Evolutionary conservation across 352 stramenopile species (phyloP).

Genomic region (Phytophthora litchii): DNA sequence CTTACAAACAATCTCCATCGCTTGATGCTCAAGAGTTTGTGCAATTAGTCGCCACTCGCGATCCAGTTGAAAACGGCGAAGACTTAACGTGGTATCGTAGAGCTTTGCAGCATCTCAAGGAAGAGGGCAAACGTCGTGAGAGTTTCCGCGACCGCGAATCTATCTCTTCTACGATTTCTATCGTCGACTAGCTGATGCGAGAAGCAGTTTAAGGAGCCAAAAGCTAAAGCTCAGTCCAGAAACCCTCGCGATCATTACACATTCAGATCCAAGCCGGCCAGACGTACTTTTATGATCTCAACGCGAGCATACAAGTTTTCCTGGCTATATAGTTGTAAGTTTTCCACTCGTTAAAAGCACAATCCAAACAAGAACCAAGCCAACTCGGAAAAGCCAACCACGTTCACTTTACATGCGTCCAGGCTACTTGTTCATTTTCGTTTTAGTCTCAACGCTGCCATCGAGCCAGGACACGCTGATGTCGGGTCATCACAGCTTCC

Average conservation of each 20-base stretch:
- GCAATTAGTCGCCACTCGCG: conserved; percentile 33
- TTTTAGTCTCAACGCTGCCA: background rate
- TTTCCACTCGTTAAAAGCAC: conserved; percentile 7
- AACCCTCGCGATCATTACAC: conserved; percentile 3
- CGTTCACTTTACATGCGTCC: too few species aligned
- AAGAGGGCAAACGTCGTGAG: conserved; percentile 36
- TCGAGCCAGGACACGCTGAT: background rate
- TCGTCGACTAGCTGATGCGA: conserved; percentile 27
- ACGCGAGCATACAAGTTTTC: conserved; percentile 8
- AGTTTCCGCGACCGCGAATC: conserved; percentile 29
- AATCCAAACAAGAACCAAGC: conserved; percentile 10
- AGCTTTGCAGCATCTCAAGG: conserved; percentile 40
- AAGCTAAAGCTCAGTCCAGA: background rate
- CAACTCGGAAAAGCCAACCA: conserved; percentile 12
- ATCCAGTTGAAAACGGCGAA: conserved; percentile 21
- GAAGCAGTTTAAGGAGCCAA: background rate
- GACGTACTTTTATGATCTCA: conserved; percentile 5
- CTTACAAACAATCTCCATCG: conserved; percentile 1
- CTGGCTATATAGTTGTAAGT: conserved; percentile 12
- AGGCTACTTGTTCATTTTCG: background rate
- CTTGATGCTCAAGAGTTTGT: conserved; percentile 28
- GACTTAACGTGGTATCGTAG: conserved; percentile 34
- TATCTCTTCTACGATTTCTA: conserved; percentile 38
- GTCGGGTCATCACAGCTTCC: background rate
- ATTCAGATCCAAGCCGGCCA: conserved; percentile 10